Evolutionary conservation across 805 yeast species (phyloP).

Genomic region (Candida silvicultrix): DNA sequence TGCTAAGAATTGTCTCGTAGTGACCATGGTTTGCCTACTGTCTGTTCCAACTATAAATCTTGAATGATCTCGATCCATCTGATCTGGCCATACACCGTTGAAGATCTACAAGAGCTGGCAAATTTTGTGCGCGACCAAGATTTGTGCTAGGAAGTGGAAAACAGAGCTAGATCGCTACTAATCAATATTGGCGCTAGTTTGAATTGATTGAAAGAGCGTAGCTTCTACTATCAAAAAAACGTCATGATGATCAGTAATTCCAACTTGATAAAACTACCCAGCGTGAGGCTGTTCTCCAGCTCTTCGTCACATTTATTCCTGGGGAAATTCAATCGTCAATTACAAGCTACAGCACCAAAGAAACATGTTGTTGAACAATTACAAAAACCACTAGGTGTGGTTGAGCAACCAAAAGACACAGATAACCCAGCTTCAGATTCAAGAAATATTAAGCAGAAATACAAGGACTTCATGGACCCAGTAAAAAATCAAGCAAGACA

Average conservation of each 20-base stretch:
- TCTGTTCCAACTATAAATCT: background rate
- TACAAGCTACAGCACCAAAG: conserved; percentile 31
- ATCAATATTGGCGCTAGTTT: too few relatives aligned
- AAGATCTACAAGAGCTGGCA: background rate
- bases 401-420: conserved; percentile 27
- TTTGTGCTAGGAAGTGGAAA: background rate
- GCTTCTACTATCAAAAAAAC: background rate
- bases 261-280: background rate
- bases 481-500: conserved; percentile 42
- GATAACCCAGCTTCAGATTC: conserved; percentile 35
- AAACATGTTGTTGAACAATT: conserved; percentile 28
- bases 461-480: conserved; percentile 41
- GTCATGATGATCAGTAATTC: background rate
- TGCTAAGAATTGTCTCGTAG: background rate
- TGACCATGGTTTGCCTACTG: background rate
- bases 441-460: conserved; percentile 28
- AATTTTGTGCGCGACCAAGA: background rate
- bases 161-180: too few relatives aligned
- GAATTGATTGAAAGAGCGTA: too few relatives aligned
- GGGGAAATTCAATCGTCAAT: conserved; percentile 27
- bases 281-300: conserved; percentile 7
- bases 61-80: background rate
- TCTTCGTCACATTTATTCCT: conserved; percentile 12
- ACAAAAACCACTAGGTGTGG: conserved; percentile 42
- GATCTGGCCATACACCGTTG: background rate